Base-by-base conservation (phyloP, 345 rosid genomes). In the Brassica nigra region DNA sequence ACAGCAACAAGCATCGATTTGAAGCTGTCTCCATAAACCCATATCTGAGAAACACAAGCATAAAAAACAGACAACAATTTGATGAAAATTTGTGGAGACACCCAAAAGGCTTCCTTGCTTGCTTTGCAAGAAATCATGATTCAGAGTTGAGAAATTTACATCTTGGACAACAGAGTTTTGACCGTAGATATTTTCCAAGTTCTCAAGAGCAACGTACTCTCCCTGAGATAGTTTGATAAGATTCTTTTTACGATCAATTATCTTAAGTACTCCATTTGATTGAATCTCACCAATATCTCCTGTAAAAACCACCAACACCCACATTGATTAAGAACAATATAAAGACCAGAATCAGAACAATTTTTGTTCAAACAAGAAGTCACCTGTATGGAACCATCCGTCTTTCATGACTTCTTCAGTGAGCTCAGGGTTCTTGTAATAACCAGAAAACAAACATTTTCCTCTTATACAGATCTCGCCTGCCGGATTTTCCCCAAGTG, bases 331-430 rank as follows among this genome's bases (percentile, higher is more conserved):
- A 76, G 28, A 66, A 47, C 42, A 33, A 10, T n/a, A 12, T 4
- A 63, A 18, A 74, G 36, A 23, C 66, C 7, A 52, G 64, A 74
- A 59, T n/a, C 57, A 66, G 31, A 64, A 29, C 37, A 39, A 8
- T 7, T 65, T 44, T 14, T 14, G 65, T 67, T 66, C 1, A 5
- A 27, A 2, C 62, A 66, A 23, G 18, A 3, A 23, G 6, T 52
- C 36, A 95, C 99, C 99, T 84, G 99, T 95, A 75, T 95, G 96
- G 80, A 95, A 95, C 99, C 99, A 95, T 57, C 99, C 98, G 63
- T 92, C 98, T 80, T 64, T 80, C 37, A 95, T 83, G 83, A 87
- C 79, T 74, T 95, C 90, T 28, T 76, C 83, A 4, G 99, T 92
- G 37, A 92, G 91, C 52, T 90, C 89, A 37, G 93, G 96, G 80